phyloP scores from a whole-genome alignment of 352 stramenopile species.

The Phytopythium oedochilum region DNA sequence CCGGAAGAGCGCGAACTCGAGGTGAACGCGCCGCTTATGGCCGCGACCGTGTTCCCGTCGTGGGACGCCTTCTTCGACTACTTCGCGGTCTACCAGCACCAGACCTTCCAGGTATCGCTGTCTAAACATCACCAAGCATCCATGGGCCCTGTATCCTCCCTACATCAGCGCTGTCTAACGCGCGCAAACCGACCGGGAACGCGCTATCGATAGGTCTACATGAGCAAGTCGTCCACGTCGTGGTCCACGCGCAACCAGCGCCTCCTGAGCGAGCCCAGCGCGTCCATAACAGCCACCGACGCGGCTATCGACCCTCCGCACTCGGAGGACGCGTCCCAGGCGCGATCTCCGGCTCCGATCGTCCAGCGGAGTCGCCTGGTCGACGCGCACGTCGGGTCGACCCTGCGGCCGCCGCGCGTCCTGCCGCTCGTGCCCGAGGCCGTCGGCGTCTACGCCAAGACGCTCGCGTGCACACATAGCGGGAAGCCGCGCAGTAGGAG shows the following conservation, averaged over 20 bases:
- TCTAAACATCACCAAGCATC: neutral
- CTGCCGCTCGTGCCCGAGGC: conserved; percentile 5
- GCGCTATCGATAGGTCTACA: conserved; percentile 1
- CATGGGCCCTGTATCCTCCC: no score
- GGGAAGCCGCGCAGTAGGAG: conserved; percentile 10
- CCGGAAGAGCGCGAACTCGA: neutral
- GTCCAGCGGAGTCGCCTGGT: no score
- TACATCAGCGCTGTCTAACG: no score
- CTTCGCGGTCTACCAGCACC: conserved; percentile 13
- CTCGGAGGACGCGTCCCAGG: neutral
- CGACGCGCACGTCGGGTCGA: neutral
- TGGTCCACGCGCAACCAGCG: conserved; percentile 12
- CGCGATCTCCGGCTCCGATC: no score
- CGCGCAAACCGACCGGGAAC: neutral
- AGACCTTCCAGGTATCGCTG: conserved; percentile 10
- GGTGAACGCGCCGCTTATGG: conserved; percentile 10
- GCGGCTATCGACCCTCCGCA: neutral
- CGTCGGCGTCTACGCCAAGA: conserved; percentile 15
- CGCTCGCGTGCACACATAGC: conserved; percentile 15
- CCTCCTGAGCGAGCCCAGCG: neutral
- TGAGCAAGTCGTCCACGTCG: conserved; percentile 15
- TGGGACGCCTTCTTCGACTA: conserved; percentile 12
- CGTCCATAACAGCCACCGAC: neutral
- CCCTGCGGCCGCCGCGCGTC: neutral
- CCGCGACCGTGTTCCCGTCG: conserved; percentile 6